These are phyloP conservation scores for Kluyveromyces marxianus DNA, from an alignment of 1,139 yeast species.

Conservation along the genomic window DNA sequence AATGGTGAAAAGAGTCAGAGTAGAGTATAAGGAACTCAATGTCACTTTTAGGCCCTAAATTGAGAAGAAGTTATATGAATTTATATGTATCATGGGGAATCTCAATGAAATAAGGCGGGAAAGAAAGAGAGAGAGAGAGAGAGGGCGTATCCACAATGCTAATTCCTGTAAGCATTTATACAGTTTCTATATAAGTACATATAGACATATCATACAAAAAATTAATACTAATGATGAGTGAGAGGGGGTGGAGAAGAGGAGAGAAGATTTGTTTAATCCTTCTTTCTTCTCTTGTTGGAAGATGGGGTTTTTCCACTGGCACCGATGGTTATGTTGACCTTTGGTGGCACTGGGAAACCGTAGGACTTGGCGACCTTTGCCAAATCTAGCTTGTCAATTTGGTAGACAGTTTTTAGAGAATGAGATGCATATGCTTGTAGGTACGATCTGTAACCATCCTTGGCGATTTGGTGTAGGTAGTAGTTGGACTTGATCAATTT, in stretches of 20 bases:
- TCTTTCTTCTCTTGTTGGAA: constrained; percentile 24
- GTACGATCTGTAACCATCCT: constrained; percentile 94
- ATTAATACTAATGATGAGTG: background rate
- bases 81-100: no score
- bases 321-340: constrained; percentile 92
- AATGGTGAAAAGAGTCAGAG: no score
- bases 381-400: constrained; percentile 87
- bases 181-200: background rate
- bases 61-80: no score
- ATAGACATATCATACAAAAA: background rate
- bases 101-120: background rate
- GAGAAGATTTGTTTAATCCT: constrained; percentile 4
- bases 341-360: constrained; percentile 94
- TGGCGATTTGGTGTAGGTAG: constrained; percentile 91
- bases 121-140: background rate
- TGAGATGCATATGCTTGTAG: constrained; percentile 96
- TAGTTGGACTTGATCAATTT: constrained; percentile 87
- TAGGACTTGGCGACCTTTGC: constrained; percentile 92
- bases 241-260: background rate
- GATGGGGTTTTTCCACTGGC: constrained; percentile 64
- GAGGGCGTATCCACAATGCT: background rate
- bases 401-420: constrained; percentile 90
- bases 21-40: no score
- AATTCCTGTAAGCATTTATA: background rate
- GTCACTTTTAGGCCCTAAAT: no score